A percentile compares a stretch with the other conserved stretches of the same genome.
phyloP scores from a whole-genome alignment of 352 stramenopile genomes.

The Phytophthora colocasiae region DNA sequence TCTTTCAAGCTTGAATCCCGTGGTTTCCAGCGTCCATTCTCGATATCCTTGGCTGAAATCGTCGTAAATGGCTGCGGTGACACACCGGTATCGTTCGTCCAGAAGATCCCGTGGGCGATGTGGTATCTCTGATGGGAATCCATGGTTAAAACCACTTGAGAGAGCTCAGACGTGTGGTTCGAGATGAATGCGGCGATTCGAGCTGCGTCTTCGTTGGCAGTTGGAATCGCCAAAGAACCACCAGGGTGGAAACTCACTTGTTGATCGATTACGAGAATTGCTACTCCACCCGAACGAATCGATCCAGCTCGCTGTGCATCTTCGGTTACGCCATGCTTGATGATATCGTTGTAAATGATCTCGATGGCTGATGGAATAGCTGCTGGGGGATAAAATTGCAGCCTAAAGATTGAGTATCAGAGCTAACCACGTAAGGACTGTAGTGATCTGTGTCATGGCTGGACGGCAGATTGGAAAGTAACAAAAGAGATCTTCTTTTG shows the following conservation, averaged over 20 bases:
- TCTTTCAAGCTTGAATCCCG: slow-evolving; percentile 65
- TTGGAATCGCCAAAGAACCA: slow-evolving; percentile 92
- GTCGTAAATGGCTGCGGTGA: slow-evolving; percentile 91
- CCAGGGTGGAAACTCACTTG: slow-evolving; percentile 96
- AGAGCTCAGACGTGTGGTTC: slow-evolving; percentile 57
- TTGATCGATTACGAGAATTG: slow-evolving; percentile 93
- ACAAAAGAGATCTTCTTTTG: not conserved
- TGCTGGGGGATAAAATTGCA: slow-evolving; percentile 1
- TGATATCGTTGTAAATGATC: not conserved
- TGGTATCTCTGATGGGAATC: slow-evolving; percentile 95
- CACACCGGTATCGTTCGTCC: slow-evolving; percentile 65
- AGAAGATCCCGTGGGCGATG: slow-evolving; percentile 95
- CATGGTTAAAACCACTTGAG: slow-evolving; percentile 93
- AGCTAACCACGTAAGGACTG: slow-evolving; percentile 6
- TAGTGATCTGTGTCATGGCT: slow-evolving; percentile 1
- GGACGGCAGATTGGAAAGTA: slow-evolving; percentile 1
- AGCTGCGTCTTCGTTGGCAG: slow-evolving; percentile 84
- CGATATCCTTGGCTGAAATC: slow-evolving; percentile 88
- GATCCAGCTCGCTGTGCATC: slow-evolving; percentile 41
- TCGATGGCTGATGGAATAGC: slow-evolving; percentile 14
- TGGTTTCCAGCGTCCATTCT: slow-evolving; percentile 55
- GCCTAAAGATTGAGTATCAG: slow-evolving; percentile 3
- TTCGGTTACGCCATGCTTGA: slow-evolving; percentile 29
- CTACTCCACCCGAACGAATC: slow-evolving; percentile 45
- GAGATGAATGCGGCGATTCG: slow-evolving; percentile 89